phyloP scores from a whole-genome alignment of 2,329 filamentous ascomycete species.

The Xylariaceae sp. region DNA sequence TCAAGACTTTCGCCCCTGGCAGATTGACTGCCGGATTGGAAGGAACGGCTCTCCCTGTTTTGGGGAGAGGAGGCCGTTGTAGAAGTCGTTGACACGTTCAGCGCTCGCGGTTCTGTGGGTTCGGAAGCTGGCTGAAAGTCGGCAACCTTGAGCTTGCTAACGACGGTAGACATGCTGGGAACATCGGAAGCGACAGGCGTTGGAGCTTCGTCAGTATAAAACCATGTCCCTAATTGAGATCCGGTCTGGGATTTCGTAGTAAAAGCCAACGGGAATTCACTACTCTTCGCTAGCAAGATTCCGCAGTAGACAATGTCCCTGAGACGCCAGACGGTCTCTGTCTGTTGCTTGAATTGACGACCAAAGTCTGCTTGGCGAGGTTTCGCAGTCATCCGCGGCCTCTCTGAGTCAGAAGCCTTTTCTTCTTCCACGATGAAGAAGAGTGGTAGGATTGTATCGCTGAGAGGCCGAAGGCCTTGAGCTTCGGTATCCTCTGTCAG shows the following conservation, averaged over 20 bases:
- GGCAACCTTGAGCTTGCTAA: constrained; percentile 16
- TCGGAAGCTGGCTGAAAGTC: constrained; percentile 8
- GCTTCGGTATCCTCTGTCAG: constrained; percentile 39
- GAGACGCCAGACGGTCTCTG: constrained; percentile 37
- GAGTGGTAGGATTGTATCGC: constrained; percentile 19
- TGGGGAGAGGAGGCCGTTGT: not conserved
- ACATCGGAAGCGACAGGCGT: constrained; percentile 10
- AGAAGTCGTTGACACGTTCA: not conserved
- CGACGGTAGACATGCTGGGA: constrained; percentile 13
- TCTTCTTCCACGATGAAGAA: constrained; percentile 19
- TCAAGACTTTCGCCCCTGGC: constrained; percentile 12
- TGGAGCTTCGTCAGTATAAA: constrained; percentile 15
- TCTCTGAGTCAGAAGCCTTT: constrained; percentile 13
- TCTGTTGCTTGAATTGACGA: constrained; percentile 23
- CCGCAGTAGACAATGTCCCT: constrained; percentile 43
- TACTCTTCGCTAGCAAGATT: constrained; percentile 37
- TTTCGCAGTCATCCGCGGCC: constrained; percentile 32
- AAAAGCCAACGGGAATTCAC: constrained; percentile 30
- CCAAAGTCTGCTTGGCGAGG: constrained; percentile 28
- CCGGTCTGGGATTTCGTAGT: constrained; percentile 11
- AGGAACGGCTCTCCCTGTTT: not conserved
- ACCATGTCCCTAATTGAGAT: constrained; percentile 17
- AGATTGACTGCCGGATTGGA: not conserved
- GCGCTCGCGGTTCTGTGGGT: constrained; percentile 2
- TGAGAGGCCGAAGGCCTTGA: constrained; percentile 21